Evolutionary conservation across 2,329 filamentous ascomycete genomes (phyloP), one percentile per base, ranked within the genome.

Genomic region (Nigrograna mackinnonii): DNA sequence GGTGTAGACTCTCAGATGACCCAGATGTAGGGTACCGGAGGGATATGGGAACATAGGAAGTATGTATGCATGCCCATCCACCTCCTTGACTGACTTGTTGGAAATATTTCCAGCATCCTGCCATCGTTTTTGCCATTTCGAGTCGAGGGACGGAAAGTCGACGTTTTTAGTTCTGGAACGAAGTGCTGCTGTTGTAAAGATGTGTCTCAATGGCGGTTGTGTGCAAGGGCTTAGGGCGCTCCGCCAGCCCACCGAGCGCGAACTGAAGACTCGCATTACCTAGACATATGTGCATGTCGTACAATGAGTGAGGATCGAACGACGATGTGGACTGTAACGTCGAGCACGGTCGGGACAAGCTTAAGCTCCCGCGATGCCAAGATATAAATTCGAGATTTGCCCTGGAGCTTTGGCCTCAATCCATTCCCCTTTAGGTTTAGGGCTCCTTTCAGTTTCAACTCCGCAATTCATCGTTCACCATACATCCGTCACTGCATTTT

Each of bases 11-110:
- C 91, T 84, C 28, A 95, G 74, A 66, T 96, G 91, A 12, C 91
- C 91, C 47, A 95, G 83, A 66, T 96, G 91, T 20, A 96, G 78
- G 21, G 84, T 85, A 21, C 91, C 91, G 0, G 91, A 95, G 1
- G 91, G 91, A 65, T 96, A 96, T 0, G 91, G 91, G 62, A 95
- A 95, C 91, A 96, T 96, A 52, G 91, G 86, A 40, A 95, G 76
- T 48, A 95, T 82, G 65, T 92, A 95, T 20, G 70, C 72, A 46
- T 74, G 77, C 64, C 11, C n/a, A n/a, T n/a, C n/a, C n/a, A n/a
- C n/a, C n/a, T n/a, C n/a, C n/a, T n/a, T n/a, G n/a, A n/a, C n/a
- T n/a, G n/a, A n/a, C n/a, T n/a, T n/a, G n/a, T n/a, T n/a, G n/a
- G n/a, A n/a, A n/a, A 14, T 28, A 28, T 28, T 14, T 38, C 28